These are phyloP conservation scores for Curvularia sp. DNA, from an alignment of 2,329 filamentous ascomycete genomes.

Conservation along the genomic window DNA sequence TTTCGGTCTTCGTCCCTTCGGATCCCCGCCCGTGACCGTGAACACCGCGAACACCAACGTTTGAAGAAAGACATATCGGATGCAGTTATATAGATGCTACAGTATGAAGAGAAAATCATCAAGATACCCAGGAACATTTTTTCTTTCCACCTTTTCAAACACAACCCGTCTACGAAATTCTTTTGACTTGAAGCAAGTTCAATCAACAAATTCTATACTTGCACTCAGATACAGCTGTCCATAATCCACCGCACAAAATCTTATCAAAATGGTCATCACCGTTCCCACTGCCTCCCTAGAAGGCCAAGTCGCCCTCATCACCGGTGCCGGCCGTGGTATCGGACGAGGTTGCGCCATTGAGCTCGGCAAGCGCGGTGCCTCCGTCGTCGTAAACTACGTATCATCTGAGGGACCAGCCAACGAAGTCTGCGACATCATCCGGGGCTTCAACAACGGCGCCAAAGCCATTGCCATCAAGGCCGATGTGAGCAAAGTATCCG, in stretches of 20 bases:
- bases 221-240: conserved; percentile 6
- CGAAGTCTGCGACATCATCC: conserved; percentile 57
- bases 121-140: conserved; percentile 18
- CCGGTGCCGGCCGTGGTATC: conserved; percentile 69
- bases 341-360: conserved; percentile 71
- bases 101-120: background rate
- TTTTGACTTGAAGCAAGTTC: conserved; percentile 3
- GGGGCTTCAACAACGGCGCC: conserved; percentile 56
- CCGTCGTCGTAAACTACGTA: conserved; percentile 71
- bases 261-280: conserved; percentile 48
- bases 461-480: conserved; percentile 65
- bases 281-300: conserved; percentile 59
- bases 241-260: conserved; percentile 23
- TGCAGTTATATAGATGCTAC: conserved; percentile 20
- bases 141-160: background rate
- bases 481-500: conserved; percentile 61
- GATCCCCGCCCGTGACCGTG: conserved; percentile 34
- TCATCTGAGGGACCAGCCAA: conserved; percentile 59
- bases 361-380: conserved; percentile 69
- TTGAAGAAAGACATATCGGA: conserved; percentile 19
- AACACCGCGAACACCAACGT: conserved; percentile 19
- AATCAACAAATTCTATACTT: background rate
- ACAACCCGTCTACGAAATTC: background rate
- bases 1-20: conserved; percentile 33
- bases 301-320: conserved; percentile 66